Base-by-base conservation (phyloP, 345 rosid genomes). In the Rhodamnia rubescens region DNA sequence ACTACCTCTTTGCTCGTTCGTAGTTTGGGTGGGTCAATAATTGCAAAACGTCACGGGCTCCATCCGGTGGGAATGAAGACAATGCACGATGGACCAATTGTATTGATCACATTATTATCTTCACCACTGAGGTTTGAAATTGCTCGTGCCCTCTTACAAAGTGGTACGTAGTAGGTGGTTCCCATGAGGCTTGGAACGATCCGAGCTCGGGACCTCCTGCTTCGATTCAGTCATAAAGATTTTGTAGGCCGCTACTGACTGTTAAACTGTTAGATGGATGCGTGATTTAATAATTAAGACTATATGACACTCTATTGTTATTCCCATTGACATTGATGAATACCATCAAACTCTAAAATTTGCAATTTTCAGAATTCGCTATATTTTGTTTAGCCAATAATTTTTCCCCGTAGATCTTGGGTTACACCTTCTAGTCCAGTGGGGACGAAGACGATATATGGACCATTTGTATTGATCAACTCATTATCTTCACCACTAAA, bases 161-260 rank as follows among this genome's bases (percentile, higher is more conserved):
- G 78, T 61, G 74, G 74, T 29, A 32, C 9, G 74, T 0, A 64
- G 44, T 16, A 4, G 78, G 78, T 32, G 78, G 78, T 40, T 64
- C 78, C 40, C 9, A 20, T 29, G 42, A 14, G 74, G 21, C 40
- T 14, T 61, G 21, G 24, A 32, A 64, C 32, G 6, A 32, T 32
- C 22, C 8, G 44, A 64, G 8, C 24, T 32, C 3, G 6, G 10
- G 22, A 64, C 10, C 3, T 32, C 3, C 0, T 64, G 44, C 11
- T 64, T 4, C 22, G 20, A 64, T 64, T 5, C 0, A 1, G 1
- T 8, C 11, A 36, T 32, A 32, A 8, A 16, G 2, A 4, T 32
- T 29, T 1, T 4, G 1, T 32, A 16, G 0, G 0, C 0, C 20
- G 6, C 0, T 1, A 12, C 10, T 1, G 0, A 64, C 0, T 15